Evolutionary conservation across 169 alveolate species (phyloP).

Genomic region (Perkinsus chesapeaki): DNA sequence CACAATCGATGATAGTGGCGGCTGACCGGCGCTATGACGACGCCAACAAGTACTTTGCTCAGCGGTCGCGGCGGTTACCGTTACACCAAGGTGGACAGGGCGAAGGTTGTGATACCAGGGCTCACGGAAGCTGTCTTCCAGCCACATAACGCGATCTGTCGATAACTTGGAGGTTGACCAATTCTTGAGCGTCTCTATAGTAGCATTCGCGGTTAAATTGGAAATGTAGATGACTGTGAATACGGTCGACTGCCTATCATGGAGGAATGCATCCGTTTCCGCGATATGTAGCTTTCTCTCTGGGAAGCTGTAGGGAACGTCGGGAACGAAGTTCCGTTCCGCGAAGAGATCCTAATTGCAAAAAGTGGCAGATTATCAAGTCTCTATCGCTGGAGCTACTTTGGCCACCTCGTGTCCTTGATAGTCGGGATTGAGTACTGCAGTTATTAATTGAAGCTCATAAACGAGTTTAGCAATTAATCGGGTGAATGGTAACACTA

Average conservation of each 20-base stretch:
- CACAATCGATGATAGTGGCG: not conserved
- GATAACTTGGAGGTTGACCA: not conserved
- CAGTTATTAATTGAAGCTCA: not conserved
- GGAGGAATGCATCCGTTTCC: not conserved
- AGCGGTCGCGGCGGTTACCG: not conserved
- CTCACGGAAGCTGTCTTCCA: not conserved
- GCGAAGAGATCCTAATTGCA: not conserved
- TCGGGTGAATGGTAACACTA: not conserved
- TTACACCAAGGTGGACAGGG: not conserved
- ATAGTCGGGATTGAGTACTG: not conserved
- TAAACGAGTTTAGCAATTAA: not conserved
- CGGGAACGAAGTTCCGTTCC: not conserved
- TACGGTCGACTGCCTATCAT: not conserved
- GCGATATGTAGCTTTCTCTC: too few species aligned
- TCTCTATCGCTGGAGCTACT: not conserved
- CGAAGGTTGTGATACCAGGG: not conserved
- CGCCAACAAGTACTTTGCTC: not conserved
- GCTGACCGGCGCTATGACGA: not conserved
- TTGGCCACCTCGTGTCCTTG: not conserved
- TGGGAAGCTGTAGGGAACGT: not conserved
- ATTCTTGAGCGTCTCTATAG: not conserved
- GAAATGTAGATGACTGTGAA: not conserved
- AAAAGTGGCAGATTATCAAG: not conserved
- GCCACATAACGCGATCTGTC: not conserved
- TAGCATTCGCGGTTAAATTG: not conserved